These are phyloP conservation scores for Fraxinus xanthoxyloides DNA, from an alignment of 305 asterid genomes.

Conservation along the genomic window DNA sequence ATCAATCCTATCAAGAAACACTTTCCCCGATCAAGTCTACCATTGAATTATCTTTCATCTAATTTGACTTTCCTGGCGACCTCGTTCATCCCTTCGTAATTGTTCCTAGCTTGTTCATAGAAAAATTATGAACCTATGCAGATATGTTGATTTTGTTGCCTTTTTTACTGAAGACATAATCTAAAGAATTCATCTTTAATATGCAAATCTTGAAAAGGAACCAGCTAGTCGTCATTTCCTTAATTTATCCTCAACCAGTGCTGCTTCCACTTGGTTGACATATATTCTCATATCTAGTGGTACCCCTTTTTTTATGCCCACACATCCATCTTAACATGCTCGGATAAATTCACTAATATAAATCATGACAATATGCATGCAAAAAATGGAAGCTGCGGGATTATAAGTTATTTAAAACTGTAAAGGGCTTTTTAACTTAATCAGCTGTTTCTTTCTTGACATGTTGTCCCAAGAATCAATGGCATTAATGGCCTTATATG, in stretches of 20 bases:
- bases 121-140: background rate
- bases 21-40: background rate
- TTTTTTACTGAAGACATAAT: too few species aligned
- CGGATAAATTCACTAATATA: background rate
- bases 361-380: background rate
- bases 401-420: background rate
- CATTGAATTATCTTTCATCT: background rate
- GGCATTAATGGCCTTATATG: background rate
- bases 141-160: background rate
- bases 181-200: too few species aligned
- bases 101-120: too few species aligned
- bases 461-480: background rate
- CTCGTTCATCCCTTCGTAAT: background rate
- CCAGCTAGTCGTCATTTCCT: background rate
- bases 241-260: background rate
- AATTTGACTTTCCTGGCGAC: background rate
- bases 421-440: background rate
- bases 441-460: background rate
- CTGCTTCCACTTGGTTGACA: background rate
- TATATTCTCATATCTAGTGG: background rate
- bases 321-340: background rate
- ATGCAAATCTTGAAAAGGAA: background rate
- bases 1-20: too few species aligned
- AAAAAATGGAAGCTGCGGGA: background rate
- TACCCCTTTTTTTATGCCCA: background rate